These are phyloP conservation scores for Flaveria trinervia DNA, from an alignment of 129 eudicot genomes.

Conservation along the genomic window DNA sequence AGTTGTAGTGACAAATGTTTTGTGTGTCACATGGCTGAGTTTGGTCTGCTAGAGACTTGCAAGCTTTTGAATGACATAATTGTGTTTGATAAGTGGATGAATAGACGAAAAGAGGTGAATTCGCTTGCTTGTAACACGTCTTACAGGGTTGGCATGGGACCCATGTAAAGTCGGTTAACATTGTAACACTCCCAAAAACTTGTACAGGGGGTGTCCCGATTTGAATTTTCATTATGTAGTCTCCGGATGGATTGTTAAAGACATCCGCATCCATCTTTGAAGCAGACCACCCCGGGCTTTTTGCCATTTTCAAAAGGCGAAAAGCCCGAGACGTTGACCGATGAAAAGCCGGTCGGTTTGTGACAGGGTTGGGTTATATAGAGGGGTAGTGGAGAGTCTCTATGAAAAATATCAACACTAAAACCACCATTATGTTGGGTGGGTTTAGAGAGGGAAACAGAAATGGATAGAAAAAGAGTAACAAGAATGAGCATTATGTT, in stretches of 20 bases:
- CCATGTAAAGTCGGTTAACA: slow-evolving; percentile 72
- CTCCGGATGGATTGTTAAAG: slow-evolving; percentile 12
- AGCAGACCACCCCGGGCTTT: neutral
- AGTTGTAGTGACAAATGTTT: slow-evolving; percentile 38
- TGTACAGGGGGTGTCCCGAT: slow-evolving; percentile 63
- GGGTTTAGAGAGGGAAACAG: slow-evolving; percentile 8
- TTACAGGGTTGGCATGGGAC: slow-evolving; percentile 58
- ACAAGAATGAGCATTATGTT: neutral
- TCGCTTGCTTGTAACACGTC: slow-evolving; percentile 43
- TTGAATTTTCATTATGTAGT: slow-evolving; percentile 51
- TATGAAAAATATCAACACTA: slow-evolving; percentile 49
- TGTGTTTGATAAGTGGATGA: slow-evolving; percentile 41
- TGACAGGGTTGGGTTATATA: slow-evolving; percentile 32
- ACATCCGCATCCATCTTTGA: slow-evolving; percentile 29
- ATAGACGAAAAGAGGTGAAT: slow-evolving; percentile 47
- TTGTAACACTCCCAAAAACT: slow-evolving; percentile 46
- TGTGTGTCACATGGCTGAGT: neutral
- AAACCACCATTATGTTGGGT: slow-evolving; percentile 26
- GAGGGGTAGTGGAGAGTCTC: slow-evolving; percentile 58
- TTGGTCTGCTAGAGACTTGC: slow-evolving; percentile 8
- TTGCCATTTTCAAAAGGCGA: neutral
- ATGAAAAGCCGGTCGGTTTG: slow-evolving; percentile 29
- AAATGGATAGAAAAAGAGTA: slow-evolving; percentile 7
- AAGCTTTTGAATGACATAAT: slow-evolving; percentile 42
- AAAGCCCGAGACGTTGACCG: slow-evolving; percentile 46